Percentiles rank a stretch among this genome's conserved stretches.
phyloP scores from a whole-genome alignment of 2,329 filamentous ascomycete species.

The Beauveria brongniartii region DNA sequence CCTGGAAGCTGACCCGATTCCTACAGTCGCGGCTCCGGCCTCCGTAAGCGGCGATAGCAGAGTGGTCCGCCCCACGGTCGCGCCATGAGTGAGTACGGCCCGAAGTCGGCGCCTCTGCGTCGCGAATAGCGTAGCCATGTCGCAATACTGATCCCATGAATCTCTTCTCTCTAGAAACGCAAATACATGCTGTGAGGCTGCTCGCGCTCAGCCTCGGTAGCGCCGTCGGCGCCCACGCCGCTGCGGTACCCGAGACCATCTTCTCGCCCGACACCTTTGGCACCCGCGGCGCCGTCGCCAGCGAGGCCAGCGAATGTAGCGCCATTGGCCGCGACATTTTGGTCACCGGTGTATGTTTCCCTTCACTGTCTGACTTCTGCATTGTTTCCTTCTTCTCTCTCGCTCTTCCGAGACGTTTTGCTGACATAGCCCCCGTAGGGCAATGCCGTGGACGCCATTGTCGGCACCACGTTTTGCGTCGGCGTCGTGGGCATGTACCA shows the following conservation, averaged over 20 bases:
- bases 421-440: conserved; percentile 34
- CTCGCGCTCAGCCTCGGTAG: background rate
- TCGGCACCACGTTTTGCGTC: conserved; percentile 67
- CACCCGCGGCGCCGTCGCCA: conserved; percentile 57
- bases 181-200: background rate
- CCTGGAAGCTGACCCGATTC: too few species aligned
- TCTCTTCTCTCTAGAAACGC: background rate
- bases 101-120: background rate
- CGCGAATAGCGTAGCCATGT: background rate
- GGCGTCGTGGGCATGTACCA: conserved; percentile 73
- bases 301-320: conserved; percentile 62
- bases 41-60: too few species aligned
- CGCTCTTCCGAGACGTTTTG: background rate
- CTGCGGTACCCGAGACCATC: conserved; percentile 16
- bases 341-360: conserved; percentile 35
- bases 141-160: background rate
- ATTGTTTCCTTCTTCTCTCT: background rate
- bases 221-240: background rate
- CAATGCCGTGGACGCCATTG: conserved; percentile 69
- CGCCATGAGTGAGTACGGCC: too few species aligned
- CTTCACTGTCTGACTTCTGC: too few species aligned
- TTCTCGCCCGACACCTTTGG: conserved; percentile 16
- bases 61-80: too few species aligned
- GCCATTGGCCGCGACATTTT: conserved; percentile 58
- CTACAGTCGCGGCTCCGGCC: too few species aligned